Percentiles rank a stretch among this genome's conserved stretches.
phyloP scores from a whole-genome alignment of 306 rosid species.

The Cicer judaicum region DNA sequence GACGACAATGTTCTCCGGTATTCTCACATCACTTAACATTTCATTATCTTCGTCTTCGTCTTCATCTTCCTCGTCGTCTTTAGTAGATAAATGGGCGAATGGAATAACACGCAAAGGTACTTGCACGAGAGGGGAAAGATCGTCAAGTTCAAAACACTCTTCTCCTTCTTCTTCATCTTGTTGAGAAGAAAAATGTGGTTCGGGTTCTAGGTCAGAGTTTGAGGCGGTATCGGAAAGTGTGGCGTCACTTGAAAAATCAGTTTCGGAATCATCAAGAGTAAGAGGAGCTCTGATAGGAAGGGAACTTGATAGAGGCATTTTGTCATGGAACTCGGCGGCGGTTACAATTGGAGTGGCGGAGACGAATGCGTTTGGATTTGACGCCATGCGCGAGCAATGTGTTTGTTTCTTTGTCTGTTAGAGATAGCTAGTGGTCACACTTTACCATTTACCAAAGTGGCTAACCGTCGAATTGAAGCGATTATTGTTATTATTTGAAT shows the following conservation, averaged over 20 bases:
- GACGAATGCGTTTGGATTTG: slow-evolving; percentile 44
- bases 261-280: slow-evolving; percentile 53
- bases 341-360: neutral
- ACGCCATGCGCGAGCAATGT: slow-evolving; percentile 44
- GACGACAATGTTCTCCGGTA: slow-evolving; percentile 31
- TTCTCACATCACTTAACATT: slow-evolving; percentile 33
- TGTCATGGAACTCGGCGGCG: slow-evolving; percentile 7
- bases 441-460: neutral
- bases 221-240: slow-evolving; percentile 42
- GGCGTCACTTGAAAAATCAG: slow-evolving; percentile 46
- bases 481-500: neutral
- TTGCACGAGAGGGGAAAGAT: slow-evolving; percentile 15
- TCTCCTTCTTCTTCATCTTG: slow-evolving; percentile 34
- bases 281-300: slow-evolving; percentile 67
- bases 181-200: slow-evolving; percentile 21
- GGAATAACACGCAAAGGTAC: slow-evolving; percentile 52
- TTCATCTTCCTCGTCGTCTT: slow-evolving; percentile 45
- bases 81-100: slow-evolving; percentile 61
- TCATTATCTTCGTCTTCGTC: neutral
- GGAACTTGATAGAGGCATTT: slow-evolving; percentile 45
- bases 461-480: slow-evolving; percentile 4
- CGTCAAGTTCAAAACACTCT: slow-evolving; percentile 28
- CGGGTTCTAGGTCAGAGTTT: slow-evolving; percentile 44
- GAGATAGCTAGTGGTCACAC: neutral
- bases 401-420: neutral